These are phyloP conservation scores for Cryptococcus sp. DNA, from an alignment of 1,284 basidiomycete species.

Conservation along the genomic window DNA sequence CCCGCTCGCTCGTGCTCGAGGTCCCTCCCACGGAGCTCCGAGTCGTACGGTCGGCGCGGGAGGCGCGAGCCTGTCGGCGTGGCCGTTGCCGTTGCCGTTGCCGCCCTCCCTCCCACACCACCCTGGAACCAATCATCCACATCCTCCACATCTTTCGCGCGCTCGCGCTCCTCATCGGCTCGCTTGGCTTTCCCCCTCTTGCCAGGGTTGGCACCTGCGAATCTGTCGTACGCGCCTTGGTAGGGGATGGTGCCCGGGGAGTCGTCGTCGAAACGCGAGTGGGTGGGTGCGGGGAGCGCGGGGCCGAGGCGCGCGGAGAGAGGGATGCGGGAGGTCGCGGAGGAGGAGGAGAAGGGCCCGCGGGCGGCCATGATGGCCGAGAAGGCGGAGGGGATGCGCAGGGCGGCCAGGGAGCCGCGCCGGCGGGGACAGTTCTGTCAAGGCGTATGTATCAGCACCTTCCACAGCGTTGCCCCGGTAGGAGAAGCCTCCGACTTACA, in stretches of 20 bases:
- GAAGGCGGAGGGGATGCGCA: constrained; percentile 70
- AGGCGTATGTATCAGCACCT: neutral
- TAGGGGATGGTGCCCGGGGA: constrained; percentile 12
- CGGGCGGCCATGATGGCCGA: constrained; percentile 62
- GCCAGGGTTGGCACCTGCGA: constrained; percentile 30
- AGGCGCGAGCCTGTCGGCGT: neutral
- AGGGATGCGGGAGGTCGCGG: neutral
- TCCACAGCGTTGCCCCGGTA: neutral
- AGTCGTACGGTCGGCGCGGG: too few relatives aligned
- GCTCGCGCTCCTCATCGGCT: constrained; percentile 10
- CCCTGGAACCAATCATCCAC: constrained; percentile 15
- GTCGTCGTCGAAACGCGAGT: constrained; percentile 23
- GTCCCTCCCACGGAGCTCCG: neutral
- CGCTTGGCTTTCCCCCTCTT: constrained; percentile 28
- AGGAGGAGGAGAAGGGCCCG: constrained; percentile 63
- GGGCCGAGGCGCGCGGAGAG: neutral
- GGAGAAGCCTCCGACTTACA: constrained; percentile 55
- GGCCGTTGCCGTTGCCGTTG: neutral
- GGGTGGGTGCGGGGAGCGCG: constrained; percentile 16
- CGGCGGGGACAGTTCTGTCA: constrained; percentile 66
- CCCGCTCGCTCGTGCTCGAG: neutral
- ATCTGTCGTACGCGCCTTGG: constrained; percentile 16
- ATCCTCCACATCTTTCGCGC: constrained; percentile 8
- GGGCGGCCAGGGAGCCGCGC: constrained; percentile 55
- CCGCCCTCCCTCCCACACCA: neutral